A percentile compares a stretch with the other conserved stretches of the same genome.
These are phyloP conservation scores for Blastocystis sp. DNA, from an alignment of 352 stramenopile genomes.

Conservation along the genomic window DNA sequence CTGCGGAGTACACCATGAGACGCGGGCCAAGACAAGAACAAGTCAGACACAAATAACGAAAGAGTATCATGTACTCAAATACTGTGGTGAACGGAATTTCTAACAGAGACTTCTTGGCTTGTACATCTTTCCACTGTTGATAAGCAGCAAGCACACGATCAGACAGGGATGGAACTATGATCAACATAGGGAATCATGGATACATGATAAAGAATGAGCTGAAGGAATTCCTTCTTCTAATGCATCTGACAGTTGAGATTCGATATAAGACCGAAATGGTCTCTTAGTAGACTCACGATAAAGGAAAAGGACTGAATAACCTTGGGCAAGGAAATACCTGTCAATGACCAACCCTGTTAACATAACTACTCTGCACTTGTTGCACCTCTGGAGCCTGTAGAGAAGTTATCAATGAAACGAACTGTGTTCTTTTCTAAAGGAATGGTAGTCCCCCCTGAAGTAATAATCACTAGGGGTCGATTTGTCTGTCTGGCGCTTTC, in stretches of 20 bases:
- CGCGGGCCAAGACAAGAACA: slow-evolving; percentile 75
- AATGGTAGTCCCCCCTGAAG: slow-evolving; percentile 88
- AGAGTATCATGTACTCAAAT: slow-evolving; percentile 90
- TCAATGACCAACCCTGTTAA: slow-evolving; percentile 42
- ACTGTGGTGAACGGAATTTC: slow-evolving; percentile 85
- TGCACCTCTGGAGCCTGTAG: slow-evolving; percentile 84
- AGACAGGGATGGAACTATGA: not conserved
- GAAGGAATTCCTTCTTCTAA: slow-evolving; percentile 72
- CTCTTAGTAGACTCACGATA: slow-evolving; percentile 81
- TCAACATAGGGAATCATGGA: not conserved
- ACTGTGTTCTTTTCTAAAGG: slow-evolving; percentile 90
- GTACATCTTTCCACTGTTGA: slow-evolving; percentile 22
- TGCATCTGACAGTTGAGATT: slow-evolving; percentile 68
- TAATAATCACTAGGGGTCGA: slow-evolving; percentile 82
- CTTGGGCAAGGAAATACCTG: slow-evolving; percentile 84
- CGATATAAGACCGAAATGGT: slow-evolving; percentile 75
- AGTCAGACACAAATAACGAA: slow-evolving; percentile 79
- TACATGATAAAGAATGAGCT: slow-evolving; percentile 50
- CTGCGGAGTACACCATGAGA: slow-evolving; percentile 87
- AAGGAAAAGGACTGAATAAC: slow-evolving; percentile 94
- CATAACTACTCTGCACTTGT: slow-evolving; percentile 71
- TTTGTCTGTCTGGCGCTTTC: not conserved
- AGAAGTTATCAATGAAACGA: slow-evolving; percentile 95
- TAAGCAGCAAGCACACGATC: not conserved
- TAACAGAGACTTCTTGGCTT: not conserved